These are phyloP conservation scores for Grosmannia huntii DNA, from an alignment of 2,329 filamentous ascomycete genomes.

Conservation along the genomic window DNA sequence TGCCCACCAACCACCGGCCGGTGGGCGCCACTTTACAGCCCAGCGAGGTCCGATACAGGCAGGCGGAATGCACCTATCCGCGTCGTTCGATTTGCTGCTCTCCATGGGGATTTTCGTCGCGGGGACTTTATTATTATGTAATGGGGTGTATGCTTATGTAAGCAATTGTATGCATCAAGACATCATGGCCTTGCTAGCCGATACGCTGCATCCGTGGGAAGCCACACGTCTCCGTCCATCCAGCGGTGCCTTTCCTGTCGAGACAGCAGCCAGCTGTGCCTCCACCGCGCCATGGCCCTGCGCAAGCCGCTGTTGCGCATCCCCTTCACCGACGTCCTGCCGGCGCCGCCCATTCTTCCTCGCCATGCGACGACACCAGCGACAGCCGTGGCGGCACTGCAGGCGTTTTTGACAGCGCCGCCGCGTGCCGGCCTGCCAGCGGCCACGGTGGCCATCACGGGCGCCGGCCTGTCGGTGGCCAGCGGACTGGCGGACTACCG, in stretches of 20 bases:
- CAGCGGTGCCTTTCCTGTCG: background rate
- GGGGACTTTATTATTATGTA: no score
- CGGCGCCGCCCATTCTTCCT: constrained; percentile 64
- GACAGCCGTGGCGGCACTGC: constrained; percentile 66
- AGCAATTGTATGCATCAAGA: no score
- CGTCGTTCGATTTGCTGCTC: constrained; percentile 10
- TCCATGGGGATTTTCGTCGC: background rate
- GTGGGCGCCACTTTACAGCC: background rate
- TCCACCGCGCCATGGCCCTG: constrained; percentile 28
- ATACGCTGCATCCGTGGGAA: no score
- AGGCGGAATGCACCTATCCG: constrained; percentile 9
- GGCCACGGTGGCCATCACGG: constrained; percentile 46
- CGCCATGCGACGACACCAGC: constrained; percentile 52
- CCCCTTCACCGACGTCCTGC: constrained; percentile 75
- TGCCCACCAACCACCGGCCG: background rate
- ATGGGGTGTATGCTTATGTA: no score
- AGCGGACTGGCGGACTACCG: constrained; percentile 90
- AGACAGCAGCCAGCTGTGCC: background rate
- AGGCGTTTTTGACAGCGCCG: constrained; percentile 58
- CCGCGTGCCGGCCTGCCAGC: constrained; percentile 34
- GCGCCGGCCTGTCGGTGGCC: constrained; percentile 85
- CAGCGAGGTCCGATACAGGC: constrained; percentile 6
- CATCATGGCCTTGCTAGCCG: no score
- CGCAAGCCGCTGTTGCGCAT: constrained; percentile 70
- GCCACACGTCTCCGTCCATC: no score